These are phyloP conservation scores for Halteria grandinella DNA, from an alignment of 73 alveolate species.

Conservation along the genomic window DNA sequence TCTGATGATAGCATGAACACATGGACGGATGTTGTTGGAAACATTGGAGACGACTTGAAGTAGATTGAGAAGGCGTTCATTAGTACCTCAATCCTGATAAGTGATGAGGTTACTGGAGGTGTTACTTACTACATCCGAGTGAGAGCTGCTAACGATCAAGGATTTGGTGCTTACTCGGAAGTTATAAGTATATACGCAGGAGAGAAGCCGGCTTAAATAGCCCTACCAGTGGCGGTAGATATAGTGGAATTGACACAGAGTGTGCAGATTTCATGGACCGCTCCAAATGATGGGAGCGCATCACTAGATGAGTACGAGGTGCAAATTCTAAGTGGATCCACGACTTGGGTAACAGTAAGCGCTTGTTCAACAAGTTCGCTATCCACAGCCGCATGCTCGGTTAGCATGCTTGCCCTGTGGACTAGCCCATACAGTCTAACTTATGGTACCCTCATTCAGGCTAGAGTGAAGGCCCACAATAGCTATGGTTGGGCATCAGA, in stretches of 20 bases:
- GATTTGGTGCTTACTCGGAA: slow-evolving; percentile 48
- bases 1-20: neutral
- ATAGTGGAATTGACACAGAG: slow-evolving; percentile 4
- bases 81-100: slow-evolving; percentile 17
- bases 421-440: neutral
- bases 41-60: neutral
- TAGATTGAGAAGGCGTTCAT: slow-evolving; percentile 10
- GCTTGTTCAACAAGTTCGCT: slow-evolving; percentile 15
- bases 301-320: slow-evolving; percentile 17
- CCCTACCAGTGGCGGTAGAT: neutral
- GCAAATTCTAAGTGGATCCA: neutral
- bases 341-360: neutral
- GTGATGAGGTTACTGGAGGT: slow-evolving; percentile 36
- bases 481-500: slow-evolving; percentile 11
- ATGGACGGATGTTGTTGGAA: slow-evolving; percentile 56
- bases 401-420: slow-evolving; percentile 26
- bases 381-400: neutral
- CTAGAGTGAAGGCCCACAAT: slow-evolving; percentile 45
- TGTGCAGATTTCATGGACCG: slow-evolving; percentile 23
- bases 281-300: slow-evolving; percentile 12
- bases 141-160: slow-evolving; percentile 52
- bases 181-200: neutral
- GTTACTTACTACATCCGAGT: slow-evolving; percentile 47
- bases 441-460: neutral
- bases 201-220: neutral